Conservation (phyloP, 441 rosid genomes). For the Croton laevigatus region DNA sequence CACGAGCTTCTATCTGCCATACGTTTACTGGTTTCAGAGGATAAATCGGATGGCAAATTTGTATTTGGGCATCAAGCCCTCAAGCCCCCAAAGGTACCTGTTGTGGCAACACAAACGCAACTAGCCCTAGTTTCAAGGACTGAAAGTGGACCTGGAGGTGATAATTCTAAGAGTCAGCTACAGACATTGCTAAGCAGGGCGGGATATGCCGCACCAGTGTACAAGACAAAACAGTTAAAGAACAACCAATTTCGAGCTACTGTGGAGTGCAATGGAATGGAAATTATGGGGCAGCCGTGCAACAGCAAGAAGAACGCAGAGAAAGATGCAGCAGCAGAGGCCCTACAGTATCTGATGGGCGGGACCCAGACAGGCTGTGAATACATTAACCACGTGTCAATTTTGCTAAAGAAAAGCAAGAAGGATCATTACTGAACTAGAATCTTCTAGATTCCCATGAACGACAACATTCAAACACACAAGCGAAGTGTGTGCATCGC, state of each 20-base stretch:
- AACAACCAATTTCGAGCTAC: conserved; percentile 65
- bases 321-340: conserved; percentile 96
- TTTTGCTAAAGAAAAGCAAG: conserved; percentile 77
- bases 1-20: conserved; percentile 66
- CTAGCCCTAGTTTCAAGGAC: conserved; percentile 44
- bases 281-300: conserved; percentile 81
- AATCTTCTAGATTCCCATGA: not conserved
- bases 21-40: conserved; percentile 57
- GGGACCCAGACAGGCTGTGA: conserved; percentile 48
- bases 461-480: not conserved
- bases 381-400: conserved; percentile 58
- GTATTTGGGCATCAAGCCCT: conserved; percentile 65
- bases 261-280: conserved; percentile 70
- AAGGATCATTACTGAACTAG: conserved; percentile 44
- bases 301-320: conserved; percentile 89
- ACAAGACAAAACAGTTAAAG: conserved; percentile 74
- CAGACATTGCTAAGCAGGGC: conserved; percentile 86
- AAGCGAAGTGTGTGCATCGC: not conserved
- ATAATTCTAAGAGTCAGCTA: conserved; percentile 87
- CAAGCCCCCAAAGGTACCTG: conserved; percentile 32
- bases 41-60: conserved; percentile 69
- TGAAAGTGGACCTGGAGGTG: conserved; percentile 90
- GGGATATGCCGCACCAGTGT: conserved; percentile 65
- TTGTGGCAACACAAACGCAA: conserved; percentile 34
- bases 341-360: conserved; percentile 77